Conservation (phyloP, 805 yeast genomes). For the Spencermartinsiella europaea region DNA sequence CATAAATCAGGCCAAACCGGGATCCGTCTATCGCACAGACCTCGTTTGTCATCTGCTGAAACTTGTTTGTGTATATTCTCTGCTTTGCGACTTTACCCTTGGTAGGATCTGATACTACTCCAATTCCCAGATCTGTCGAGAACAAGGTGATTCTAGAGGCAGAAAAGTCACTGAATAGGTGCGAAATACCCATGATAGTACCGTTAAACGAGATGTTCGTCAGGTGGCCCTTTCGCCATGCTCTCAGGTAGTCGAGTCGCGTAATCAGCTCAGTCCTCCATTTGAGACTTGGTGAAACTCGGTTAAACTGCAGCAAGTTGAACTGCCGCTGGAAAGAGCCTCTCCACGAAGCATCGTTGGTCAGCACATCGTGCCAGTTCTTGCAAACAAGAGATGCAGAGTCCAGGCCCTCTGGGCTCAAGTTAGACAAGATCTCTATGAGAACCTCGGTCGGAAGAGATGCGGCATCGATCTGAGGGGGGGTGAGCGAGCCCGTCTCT, state of each 20-base stretch:
- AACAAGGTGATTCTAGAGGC: slow-evolving; percentile 22
- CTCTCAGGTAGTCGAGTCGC: slow-evolving; percentile 23
- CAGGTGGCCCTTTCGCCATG: slow-evolving; percentile 27
- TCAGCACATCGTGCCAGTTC: slow-evolving; percentile 24
- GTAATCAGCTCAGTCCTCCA: slow-evolving; percentile 30
- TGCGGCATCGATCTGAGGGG: slow-evolving; percentile 3
- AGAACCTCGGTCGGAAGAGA: slow-evolving; percentile 24
- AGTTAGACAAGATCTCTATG: slow-evolving; percentile 21
- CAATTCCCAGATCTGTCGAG: slow-evolving; percentile 23
- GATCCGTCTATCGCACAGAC: slow-evolving; percentile 23
- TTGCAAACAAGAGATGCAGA: slow-evolving; percentile 25
- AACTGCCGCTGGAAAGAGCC: slow-evolving; percentile 23
- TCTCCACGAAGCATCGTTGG: slow-evolving; percentile 30
- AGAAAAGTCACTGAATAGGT: slow-evolving; percentile 23
- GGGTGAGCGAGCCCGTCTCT: too few relatives aligned
- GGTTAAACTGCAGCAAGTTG: slow-evolving; percentile 22
- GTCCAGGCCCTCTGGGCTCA: slow-evolving; percentile 25
- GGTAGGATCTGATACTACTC: slow-evolving; percentile 28
- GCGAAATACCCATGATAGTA: slow-evolving; percentile 18
- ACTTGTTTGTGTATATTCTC: slow-evolving; percentile 20
- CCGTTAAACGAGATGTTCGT: slow-evolving; percentile 24
- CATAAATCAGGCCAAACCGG: slow-evolving; percentile 29
- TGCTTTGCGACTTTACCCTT: slow-evolving; percentile 27
- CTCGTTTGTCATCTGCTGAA: slow-evolving; percentile 13
- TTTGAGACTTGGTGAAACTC: slow-evolving; percentile 19